Evolutionary conservation across 768 basidiomycete species (phyloP), one percentile per base, ranked within the genome.

Genomic region (Fomitopsis pulvina): DNA sequence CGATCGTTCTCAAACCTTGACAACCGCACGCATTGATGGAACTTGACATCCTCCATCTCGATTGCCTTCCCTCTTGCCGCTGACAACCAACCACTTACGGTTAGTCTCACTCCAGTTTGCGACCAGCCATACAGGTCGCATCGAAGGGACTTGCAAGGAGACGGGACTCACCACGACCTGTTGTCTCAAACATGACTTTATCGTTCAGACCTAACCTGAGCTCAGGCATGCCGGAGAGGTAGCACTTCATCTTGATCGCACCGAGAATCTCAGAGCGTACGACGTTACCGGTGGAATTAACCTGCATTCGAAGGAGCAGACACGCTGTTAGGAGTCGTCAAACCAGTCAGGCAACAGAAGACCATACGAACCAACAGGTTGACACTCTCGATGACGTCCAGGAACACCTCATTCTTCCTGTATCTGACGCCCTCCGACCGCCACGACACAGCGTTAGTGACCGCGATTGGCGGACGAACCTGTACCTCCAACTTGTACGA

Each of bases 211-310:
- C 96, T 25, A 99, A 68, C 51, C 95, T 78, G 41, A 98, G 75
- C 64, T 99, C 96, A 16, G 96, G 96, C 96, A 98, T 99, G n/a
- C 96, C 96, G 8, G 92, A 93, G 2, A 99, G 77, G 65, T 97
- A 99, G 65, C 95, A 98, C 68, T 98, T 98, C 96, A 98, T 98
- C 78, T 99, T 98, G 61, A 99, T 80, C 0, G 93, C 92, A n/a
- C 96, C 96, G 2, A 98, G 72, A 58, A 99, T 98, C 68, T 99
- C 96, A 14, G 91, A 93, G 41, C 96, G 85, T 14, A 98, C 91
- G 28, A 99, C 96, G 61, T 92, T 95, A 29, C 95, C 95, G 56
- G 90, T 91, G 6, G 94, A 86, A 62, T 99, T 99, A 46, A 98
- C 93, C 92, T 95, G 59, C 2, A 41, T 20, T 45, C 25, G 14